Evolutionary conservation across 2,329 filamentous ascomycete genomes (phyloP).

Genomic region (Cladophialophora exuberans): DNA sequence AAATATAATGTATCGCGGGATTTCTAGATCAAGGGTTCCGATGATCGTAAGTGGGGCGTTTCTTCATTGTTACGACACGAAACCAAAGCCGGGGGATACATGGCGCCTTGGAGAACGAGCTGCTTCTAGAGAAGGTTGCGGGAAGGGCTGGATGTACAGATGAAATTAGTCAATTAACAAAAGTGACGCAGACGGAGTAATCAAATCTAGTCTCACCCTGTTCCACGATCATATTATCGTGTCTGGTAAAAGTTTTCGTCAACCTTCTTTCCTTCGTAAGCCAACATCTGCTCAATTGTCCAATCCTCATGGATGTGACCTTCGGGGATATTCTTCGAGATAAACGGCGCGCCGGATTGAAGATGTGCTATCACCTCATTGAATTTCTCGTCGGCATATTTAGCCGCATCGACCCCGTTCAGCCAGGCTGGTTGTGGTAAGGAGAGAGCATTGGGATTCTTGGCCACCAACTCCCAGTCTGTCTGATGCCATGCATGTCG

Average conservation of each 20-base stretch:
- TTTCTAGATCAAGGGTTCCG: no score
- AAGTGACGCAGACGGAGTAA: not conserved
- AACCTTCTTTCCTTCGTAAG: not conserved
- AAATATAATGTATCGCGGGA: no score
- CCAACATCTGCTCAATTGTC: slow-evolving; percentile 45
- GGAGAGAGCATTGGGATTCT: slow-evolving; percentile 47
- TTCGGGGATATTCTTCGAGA: slow-evolving; percentile 51
- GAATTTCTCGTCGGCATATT: slow-evolving; percentile 46
- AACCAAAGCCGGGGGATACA: no score
- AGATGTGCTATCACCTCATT: slow-evolving; percentile 43
- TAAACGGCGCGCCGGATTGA: slow-evolving; percentile 46
- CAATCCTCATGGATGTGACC: slow-evolving; percentile 47
- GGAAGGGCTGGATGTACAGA: not conserved
- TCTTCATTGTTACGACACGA: no score
- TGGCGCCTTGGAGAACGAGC: no score
- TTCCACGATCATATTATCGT: not conserved
- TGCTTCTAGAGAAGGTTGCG: no score
- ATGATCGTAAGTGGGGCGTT: no score
- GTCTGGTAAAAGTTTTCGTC: not conserved
- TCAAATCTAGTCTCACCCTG: not conserved
- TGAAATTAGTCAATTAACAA: not conserved
- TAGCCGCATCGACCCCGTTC: slow-evolving; percentile 54
- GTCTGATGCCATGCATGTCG: slow-evolving; percentile 52
- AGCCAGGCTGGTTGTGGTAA: slow-evolving; percentile 53
- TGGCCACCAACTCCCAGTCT: slow-evolving; percentile 51